phyloP scores from a whole-genome alignment of 768 basidiomycete genomes.

The Mycena leptocephala region DNA sequence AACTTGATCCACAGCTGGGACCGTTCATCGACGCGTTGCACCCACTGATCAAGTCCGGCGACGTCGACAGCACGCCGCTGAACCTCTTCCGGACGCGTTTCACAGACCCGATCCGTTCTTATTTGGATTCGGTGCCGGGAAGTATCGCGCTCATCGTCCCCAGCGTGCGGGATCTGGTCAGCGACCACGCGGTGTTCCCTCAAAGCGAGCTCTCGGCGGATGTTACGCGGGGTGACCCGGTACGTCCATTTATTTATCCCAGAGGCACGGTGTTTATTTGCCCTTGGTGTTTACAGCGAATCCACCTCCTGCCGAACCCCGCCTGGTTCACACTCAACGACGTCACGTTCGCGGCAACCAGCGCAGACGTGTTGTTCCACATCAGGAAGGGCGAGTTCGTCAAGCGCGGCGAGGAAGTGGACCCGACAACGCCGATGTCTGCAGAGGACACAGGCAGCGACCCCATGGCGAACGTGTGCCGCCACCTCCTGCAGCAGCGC shows the following conservation, averaged over 20 bases:
- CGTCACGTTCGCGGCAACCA: constrained; percentile 84
- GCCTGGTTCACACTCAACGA: constrained; percentile 89
- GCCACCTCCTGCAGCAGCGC: constrained; percentile 90
- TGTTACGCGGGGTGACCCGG: constrained; percentile 65
- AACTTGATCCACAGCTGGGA: constrained; percentile 75
- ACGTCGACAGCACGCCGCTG: constrained; percentile 74
- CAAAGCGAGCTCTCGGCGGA: constrained; percentile 75
- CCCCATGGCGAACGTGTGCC: constrained; percentile 82
- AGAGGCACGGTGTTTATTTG: not conserved
- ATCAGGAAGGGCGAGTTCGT: constrained; percentile 88
- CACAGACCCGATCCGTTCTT: constrained; percentile 66
- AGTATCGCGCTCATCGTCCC: constrained; percentile 88
- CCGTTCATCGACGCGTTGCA: constrained; percentile 92
- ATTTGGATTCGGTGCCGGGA: constrained; percentile 75
- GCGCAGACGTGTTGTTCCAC: constrained; percentile 92
- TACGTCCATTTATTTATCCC: constrained; percentile 49
- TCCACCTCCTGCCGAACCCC: constrained; percentile 90
- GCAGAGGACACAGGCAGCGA: constrained; percentile 72
- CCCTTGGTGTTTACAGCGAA: constrained; percentile 70
- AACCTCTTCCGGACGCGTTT: constrained; percentile 83
- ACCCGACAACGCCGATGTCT: constrained; percentile 57
- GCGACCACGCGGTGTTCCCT: constrained; percentile 88
- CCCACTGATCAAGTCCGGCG: constrained; percentile 82
- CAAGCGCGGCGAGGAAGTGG: constrained; percentile 76
- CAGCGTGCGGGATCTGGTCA: constrained; percentile 86